A percentile compares a stretch with the other conserved stretches of the same genome.
These are phyloP conservation scores for Aspergillus fructus DNA, from an alignment of 2,329 filamentous ascomycete genomes.

Conservation along the genomic window DNA sequence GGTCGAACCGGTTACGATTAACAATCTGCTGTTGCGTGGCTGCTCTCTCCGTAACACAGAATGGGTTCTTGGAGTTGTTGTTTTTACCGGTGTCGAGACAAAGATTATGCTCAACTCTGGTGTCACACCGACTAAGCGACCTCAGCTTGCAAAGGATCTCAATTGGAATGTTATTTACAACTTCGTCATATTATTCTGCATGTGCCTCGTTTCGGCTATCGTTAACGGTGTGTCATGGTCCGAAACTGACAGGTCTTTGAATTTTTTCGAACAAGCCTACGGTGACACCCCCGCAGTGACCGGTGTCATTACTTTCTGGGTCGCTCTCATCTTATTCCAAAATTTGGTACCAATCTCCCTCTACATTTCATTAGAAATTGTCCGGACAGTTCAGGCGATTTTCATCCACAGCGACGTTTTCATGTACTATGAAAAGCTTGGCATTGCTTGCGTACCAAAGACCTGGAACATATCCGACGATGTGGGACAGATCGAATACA, in stretches of 20 bases:
- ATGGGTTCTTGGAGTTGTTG: slow-evolving; percentile 87
- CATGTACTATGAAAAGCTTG: slow-evolving; percentile 96
- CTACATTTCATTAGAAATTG: slow-evolving; percentile 95
- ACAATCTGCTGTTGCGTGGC: slow-evolving; percentile 90
- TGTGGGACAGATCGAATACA: slow-evolving; percentile 96
- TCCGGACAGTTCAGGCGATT: slow-evolving; percentile 86
- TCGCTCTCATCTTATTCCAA: slow-evolving; percentile 90
- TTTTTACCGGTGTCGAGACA: slow-evolving; percentile 93
- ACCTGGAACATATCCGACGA: slow-evolving; percentile 99
- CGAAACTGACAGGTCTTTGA: slow-evolving; percentile 69
- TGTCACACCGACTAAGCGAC: slow-evolving; percentile 89
- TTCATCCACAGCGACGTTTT: slow-evolving; percentile 96
- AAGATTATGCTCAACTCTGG: slow-evolving; percentile 99
- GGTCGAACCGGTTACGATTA: slow-evolving; percentile 90
- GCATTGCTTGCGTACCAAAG: slow-evolving; percentile 94
- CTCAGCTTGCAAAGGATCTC: slow-evolving; percentile 85
- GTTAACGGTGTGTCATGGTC: slow-evolving; percentile 82
- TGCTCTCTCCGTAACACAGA: slow-evolving; percentile 94
- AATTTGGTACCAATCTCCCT: slow-evolving; percentile 98
- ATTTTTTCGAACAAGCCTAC: slow-evolving; percentile 83
- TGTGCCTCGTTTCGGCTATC: slow-evolving; percentile 84
- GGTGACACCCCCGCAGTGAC: slow-evolving; percentile 72
- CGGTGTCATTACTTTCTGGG: slow-evolving; percentile 97
- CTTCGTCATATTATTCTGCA: slow-evolving; percentile 81
- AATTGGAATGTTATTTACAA: slow-evolving; percentile 99